phyloP scores from a whole-genome alignment of 345 rosid species.

The Moricandia arvensis region DNA sequence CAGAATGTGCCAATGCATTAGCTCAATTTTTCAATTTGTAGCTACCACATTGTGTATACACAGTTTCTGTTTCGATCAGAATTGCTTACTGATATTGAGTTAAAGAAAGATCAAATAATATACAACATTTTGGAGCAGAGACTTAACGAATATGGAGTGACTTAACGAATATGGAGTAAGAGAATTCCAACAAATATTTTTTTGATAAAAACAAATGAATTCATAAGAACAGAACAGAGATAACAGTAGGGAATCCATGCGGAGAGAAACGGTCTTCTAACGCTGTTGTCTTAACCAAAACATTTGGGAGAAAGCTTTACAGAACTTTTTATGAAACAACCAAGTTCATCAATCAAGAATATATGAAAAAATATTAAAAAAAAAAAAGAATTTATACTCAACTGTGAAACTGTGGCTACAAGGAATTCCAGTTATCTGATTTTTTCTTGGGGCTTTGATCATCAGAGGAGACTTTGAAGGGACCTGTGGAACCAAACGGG shows the following conservation, averaged over 20 bases:
- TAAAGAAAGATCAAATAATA: neutral
- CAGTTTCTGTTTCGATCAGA: neutral
- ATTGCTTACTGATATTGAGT: neutral
- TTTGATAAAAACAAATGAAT: constrained; percentile 17
- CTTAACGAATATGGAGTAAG: neutral
- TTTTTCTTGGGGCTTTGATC: constrained; percentile 57
- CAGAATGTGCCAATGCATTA: constrained; percentile 4
- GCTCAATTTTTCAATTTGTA: neutral
- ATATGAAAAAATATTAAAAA: neutral
- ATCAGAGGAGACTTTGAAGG: constrained; percentile 79
- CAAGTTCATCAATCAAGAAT: constrained; percentile 19
- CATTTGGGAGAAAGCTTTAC: neutral
- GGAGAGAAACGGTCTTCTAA: constrained; percentile 30
- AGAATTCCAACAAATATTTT: constrained; percentile 1
- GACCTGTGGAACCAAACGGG: constrained; percentile 85
- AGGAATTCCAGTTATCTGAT: constrained; percentile 25
- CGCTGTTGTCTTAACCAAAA: constrained; percentile 27
- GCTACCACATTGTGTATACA: constrained; percentile 3
- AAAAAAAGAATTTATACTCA: neutral
- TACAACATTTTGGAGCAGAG: neutral
- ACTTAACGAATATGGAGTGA: neutral
- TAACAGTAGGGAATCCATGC: constrained; percentile 18
- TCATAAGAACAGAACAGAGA: constrained; percentile 37
- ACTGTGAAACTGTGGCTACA: constrained; percentile 42
- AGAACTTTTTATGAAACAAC: constrained; percentile 20